Percentiles rank a stretch among this genome's conserved stretches.
phyloP scores from a whole-genome alignment of 768 basidiomycete species.

The Lactifluus subvellereus region DNA sequence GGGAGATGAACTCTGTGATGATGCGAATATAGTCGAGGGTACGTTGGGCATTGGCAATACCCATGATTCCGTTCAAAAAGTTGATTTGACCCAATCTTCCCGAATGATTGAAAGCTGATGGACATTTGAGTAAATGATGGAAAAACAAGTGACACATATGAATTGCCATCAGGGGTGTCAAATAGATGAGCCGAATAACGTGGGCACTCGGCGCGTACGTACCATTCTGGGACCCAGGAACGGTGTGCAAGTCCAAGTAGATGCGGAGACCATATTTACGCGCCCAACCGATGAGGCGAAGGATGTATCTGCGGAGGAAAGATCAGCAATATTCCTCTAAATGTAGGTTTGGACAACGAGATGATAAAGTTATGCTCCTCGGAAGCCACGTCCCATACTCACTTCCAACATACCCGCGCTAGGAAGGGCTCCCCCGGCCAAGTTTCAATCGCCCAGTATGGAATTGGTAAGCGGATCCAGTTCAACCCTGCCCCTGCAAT shows the following conservation, averaged over 20 bases:
- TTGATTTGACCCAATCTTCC: slow-evolving; percentile 60
- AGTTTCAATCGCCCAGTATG: slow-evolving; percentile 84
- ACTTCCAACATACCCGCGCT: slow-evolving; percentile 71
- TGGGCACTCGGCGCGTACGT: slow-evolving; percentile 14
- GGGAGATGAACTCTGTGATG: slow-evolving; percentile 76
- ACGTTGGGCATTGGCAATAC: slow-evolving; percentile 81
- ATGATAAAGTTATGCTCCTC: background rate
- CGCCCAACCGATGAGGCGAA: slow-evolving; percentile 75
- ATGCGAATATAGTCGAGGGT: slow-evolving; percentile 74
- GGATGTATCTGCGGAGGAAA: slow-evolving; percentile 46
- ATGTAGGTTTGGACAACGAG: background rate
- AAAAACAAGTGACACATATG: background rate
- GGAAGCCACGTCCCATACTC: background rate
- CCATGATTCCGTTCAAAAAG: slow-evolving; percentile 72
- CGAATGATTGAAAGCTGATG: slow-evolving; percentile 50
- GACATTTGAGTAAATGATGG: background rate
- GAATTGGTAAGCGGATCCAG: slow-evolving; percentile 77
- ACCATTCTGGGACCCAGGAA: slow-evolving; percentile 83
- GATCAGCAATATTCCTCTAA: background rate
- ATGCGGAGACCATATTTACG: slow-evolving; percentile 88
- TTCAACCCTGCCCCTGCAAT: slow-evolving; percentile 88
- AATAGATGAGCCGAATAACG: slow-evolving; percentile 15
- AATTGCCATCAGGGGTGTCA: slow-evolving; percentile 6
- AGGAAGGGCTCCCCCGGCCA: slow-evolving; percentile 78
- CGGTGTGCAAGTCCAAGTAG: slow-evolving; percentile 73